Evolutionary conservation across 176 grass and related monocot genomes (phyloP).

Genomic region (Pontederia paniculata): DNA sequence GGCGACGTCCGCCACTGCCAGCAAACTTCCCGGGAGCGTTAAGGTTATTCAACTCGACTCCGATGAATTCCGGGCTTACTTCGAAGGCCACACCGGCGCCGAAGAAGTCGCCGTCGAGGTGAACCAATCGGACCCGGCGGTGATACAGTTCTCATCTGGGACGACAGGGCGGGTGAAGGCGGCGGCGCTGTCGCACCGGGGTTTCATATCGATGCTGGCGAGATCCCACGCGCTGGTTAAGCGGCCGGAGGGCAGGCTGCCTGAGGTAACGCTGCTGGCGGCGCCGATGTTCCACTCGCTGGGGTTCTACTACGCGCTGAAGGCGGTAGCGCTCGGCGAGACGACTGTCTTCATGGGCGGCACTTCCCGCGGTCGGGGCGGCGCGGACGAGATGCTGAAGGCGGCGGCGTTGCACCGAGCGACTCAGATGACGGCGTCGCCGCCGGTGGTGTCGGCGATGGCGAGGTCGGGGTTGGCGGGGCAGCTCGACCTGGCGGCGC

Average conservation of each 20-base stretch:
- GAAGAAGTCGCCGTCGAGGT: background rate
- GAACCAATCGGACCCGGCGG: constrained; percentile 21
- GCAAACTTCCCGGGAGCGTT: constrained; percentile 16
- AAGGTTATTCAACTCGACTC: constrained; percentile 13
- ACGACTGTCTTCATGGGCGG: constrained; percentile 13
- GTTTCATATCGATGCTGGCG: constrained; percentile 19
- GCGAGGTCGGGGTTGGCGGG: background rate
- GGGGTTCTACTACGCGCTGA: constrained; percentile 22
- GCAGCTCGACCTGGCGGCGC: background rate
- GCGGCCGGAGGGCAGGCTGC: background rate
- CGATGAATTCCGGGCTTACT: background rate
- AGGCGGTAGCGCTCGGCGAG: constrained; percentile 5
- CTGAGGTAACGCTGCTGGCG: constrained; percentile 4
- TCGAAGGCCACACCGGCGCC: background rate
- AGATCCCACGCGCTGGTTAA: background rate
- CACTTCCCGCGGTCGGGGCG: background rate
- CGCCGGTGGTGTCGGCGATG: constrained; percentile 27
- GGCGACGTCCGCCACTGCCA: constrained; percentile 12
- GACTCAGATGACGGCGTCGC: constrained; percentile 13
- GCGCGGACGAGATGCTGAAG: constrained; percentile 7
- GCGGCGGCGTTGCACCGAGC: constrained; percentile 20
- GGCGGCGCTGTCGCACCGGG: constrained; percentile 21
- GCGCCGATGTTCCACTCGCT: constrained; percentile 25
- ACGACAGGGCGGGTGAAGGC: constrained; percentile 32
- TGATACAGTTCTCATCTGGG: constrained; percentile 28